These are phyloP conservation scores for Phaeoacremonium minimum DNA, from an alignment of 2,329 filamentous ascomycete genomes.

Conservation along the genomic window DNA sequence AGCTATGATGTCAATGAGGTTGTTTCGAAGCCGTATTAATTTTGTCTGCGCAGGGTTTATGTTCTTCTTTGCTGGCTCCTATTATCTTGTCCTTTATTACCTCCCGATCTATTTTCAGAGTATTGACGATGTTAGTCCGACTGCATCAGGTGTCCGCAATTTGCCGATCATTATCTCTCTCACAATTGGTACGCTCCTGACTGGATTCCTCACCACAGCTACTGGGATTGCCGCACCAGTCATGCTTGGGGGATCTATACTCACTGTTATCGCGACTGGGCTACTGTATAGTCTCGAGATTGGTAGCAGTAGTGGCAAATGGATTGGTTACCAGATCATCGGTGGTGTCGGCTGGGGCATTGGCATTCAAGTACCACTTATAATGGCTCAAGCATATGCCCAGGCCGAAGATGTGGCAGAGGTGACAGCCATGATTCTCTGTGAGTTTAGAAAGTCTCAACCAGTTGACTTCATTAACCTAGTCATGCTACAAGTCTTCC, in stretches of 20 bases:
- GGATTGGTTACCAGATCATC: conserved; percentile 45
- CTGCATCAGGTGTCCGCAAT: conserved; percentile 30
- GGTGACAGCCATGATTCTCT: conserved; percentile 31
- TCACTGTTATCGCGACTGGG: conserved; percentile 29
- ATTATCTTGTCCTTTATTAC: conserved; percentile 41
- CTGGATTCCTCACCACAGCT: conserved; percentile 24
- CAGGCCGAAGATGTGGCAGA: conserved; percentile 27
- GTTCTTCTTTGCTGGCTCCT: conserved; percentile 35
- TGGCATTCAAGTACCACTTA: conserved; percentile 39
- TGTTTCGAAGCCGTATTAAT: conserved; percentile 38
- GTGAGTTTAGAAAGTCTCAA: conserved; percentile 5
- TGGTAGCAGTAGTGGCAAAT: conserved; percentile 23
- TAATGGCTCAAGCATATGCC: conserved; percentile 26
- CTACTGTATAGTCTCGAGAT: conserved; percentile 31
- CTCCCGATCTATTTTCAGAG: conserved; percentile 49
- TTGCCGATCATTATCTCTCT: conserved; percentile 34
- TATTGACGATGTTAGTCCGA: conserved; percentile 32
- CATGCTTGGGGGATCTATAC: conserved; percentile 29
- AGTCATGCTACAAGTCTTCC: conserved; percentile 25
- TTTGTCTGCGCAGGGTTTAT: conserved; percentile 33
- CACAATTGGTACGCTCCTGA: conserved; percentile 25
- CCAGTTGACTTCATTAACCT: conserved; percentile 5
- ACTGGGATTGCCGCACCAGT: conserved; percentile 25
- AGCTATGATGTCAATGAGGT: conserved; percentile 43
- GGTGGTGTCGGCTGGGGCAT: conserved; percentile 39